Evolutionary conservation across 768 basidiomycete species (phyloP), one percentile per base, ranked within the genome.

Genomic region (Suillus decipiens): DNA sequence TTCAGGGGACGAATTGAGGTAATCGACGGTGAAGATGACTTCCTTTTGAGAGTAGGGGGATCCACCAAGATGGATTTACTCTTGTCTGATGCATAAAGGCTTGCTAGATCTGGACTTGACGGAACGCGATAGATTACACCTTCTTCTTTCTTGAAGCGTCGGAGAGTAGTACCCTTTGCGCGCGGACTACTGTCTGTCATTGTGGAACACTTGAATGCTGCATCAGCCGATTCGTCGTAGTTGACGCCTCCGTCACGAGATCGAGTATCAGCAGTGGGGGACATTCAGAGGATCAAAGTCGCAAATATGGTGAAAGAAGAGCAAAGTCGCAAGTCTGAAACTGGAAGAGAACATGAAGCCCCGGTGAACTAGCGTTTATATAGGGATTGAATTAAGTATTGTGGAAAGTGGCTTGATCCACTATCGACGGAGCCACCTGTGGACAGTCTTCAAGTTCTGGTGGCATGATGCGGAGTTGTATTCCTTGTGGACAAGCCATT

Each of bases 131-230:
- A 50, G 15, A 50, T 50, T 15, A 28, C 48, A 17, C 48, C 48
- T 31, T 50, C 28, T 28, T 50, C 48, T 28, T 50, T 50, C 24
- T 50, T 50, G 48, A 50, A 50, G 24, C 48, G 48, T 28, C 48
- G 24, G 15, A 50, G 48, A 50, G 24, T 15, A 28, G 48, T 28
- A 28, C 48, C 24, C 15, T 50, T 50, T 15, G 28, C 8, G 9
- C 4, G 8, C 15, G 15, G 14, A 28, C 48, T 48, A 48, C 15
- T 17, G 15, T 50, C 48, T 8, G 15, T 17, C 15, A 5, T 14
- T 17, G 14, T 31, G 15, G 28, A 28, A 15, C 4, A 28, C 7
- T 50, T 50, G 15, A 31, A 15, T 3, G 15, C 4, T 17, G 48
- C 28, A 3, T 50, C 8, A 17, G 48, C 24, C 7, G 28, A 28